Base-by-base conservation (phyloP, 495 filamentous ascomycete genomes). In the Filosporella fistucella region DNA sequence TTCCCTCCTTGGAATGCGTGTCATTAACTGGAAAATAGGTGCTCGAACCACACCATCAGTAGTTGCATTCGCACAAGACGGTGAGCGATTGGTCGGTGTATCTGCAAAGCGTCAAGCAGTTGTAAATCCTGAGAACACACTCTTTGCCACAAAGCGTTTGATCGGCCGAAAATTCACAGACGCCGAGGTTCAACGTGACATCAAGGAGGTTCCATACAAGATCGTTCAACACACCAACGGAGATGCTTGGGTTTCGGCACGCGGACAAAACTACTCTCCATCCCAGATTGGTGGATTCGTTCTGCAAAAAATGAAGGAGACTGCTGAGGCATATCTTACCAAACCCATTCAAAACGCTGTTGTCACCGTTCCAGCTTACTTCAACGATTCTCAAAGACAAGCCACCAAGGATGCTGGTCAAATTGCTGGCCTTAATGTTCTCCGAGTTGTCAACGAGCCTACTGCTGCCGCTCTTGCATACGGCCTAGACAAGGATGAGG, bases 121-220 rank as follows among this genome's bases (percentile, higher is more conserved):
- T 58, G 94, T 98, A 58, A 98, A 98, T 77, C 93, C 93, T 3
- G 93, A 98, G 69, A 97, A 98, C 74, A 98, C 93, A 39, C 83
- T 98, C 40, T 98, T 98, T 66, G 93, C 93, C 70, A 98, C 93
- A 51, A 98, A 98, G 85, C 89, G 93, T 82, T 82, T 98, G 65
- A 98, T 98, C 65, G 93, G 93, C 57, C 89, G 93, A 64, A 97
- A 97, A 76, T 98, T 90, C 77, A 93, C 85, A 64, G 93, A 98
- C 64, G 63, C 77, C 55, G 93, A 98, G 77, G 89, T 95, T 30
- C 93, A 98, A 78, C 86, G 91, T 63, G 93, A 98, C 59, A 91
- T 98, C 68, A 88, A 93, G 71, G 88, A 98, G 71, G 93, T 98
- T 12, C 93, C 93, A 44, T 98, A 95, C 80, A 97, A 97, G 81